phyloP scores from a whole-genome alignment of 129 eudicot genomes.

The Flaveria robusta region DNA sequence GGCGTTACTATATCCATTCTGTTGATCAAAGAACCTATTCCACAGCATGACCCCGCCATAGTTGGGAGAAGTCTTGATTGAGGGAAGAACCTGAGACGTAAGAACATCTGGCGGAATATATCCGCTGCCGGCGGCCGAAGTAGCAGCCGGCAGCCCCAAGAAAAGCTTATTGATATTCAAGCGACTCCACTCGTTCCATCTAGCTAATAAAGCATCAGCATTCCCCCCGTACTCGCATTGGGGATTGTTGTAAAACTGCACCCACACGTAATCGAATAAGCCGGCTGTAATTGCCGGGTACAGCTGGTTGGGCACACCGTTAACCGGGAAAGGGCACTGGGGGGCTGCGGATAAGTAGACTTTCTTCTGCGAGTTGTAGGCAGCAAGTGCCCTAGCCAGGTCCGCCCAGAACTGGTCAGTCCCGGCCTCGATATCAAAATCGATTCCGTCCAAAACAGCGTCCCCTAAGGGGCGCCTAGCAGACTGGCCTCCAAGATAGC shows the following conservation, averaged over 20 bases:
- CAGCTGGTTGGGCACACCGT: constrained; percentile 24
- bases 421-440: constrained; percentile 65
- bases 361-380: constrained; percentile 38
- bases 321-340: constrained; percentile 67
- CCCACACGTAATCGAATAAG: constrained; percentile 71
- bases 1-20: constrained; percentile 46
- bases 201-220: constrained; percentile 44
- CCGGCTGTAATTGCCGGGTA: constrained; percentile 42
- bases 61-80: constrained; percentile 54
- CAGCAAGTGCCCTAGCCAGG: constrained; percentile 50
- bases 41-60: constrained; percentile 87
- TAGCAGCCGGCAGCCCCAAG: constrained; percentile 67
- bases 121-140: constrained; percentile 53
- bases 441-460: constrained; percentile 71
- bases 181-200: constrained; percentile 64
- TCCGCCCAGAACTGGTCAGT: constrained; percentile 42
- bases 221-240: constrained; percentile 43
- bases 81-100: constrained; percentile 53
- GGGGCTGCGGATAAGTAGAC: constrained; percentile 77
- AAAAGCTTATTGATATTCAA: constrained; percentile 46
- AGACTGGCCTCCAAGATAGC: constrained; percentile 56
- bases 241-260: constrained; percentile 70
- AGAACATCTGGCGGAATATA: constrained; percentile 62
- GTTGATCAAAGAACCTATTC: constrained; percentile 50
- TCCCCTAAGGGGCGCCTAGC: constrained; percentile 54